Percentiles rank a stretch among this genome's conserved stretches.
Conservation (phyloP, 169 alveolate genomes). For the Pseudocohnilembus persalinus region DNA sequence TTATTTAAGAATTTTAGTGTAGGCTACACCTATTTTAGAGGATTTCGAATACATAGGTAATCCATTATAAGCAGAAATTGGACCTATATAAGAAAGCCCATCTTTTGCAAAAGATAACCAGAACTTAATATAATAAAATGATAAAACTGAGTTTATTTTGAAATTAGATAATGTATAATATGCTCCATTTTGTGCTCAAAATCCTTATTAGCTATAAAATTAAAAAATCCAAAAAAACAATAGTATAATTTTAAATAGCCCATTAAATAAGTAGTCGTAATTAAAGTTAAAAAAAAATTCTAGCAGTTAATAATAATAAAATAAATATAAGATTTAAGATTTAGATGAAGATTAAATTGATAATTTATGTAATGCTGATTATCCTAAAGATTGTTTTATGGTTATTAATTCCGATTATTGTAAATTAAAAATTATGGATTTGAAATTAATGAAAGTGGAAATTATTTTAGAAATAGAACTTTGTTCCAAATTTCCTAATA, state of each 20-base stretch:
- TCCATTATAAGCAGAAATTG: neutral
- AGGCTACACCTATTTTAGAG: neutral
- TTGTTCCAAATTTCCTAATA: neutral
- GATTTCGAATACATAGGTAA: neutral
- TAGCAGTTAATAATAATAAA: neutral
- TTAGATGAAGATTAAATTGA: neutral
- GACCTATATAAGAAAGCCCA: neutral
- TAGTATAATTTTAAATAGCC: no score
- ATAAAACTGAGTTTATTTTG: neutral
- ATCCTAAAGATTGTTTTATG: neutral
- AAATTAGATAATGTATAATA: neutral
- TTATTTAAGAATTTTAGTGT: neutral
- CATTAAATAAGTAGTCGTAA: no score
- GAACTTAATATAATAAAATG: neutral
- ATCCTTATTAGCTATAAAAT: no score
- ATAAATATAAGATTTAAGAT: neutral
- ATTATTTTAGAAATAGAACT: neutral
- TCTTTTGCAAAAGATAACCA: neutral
- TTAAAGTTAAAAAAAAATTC: no score
- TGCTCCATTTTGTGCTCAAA: neutral
- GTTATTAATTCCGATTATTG: neutral
- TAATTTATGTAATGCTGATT: neutral
- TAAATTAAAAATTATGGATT: neutral
- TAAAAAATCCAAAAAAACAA: neutral
- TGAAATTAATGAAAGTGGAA: neutral